Base-by-base conservation (phyloP, 495 filamentous ascomycete species). In the Thermochaetoides thermophila region DNA sequence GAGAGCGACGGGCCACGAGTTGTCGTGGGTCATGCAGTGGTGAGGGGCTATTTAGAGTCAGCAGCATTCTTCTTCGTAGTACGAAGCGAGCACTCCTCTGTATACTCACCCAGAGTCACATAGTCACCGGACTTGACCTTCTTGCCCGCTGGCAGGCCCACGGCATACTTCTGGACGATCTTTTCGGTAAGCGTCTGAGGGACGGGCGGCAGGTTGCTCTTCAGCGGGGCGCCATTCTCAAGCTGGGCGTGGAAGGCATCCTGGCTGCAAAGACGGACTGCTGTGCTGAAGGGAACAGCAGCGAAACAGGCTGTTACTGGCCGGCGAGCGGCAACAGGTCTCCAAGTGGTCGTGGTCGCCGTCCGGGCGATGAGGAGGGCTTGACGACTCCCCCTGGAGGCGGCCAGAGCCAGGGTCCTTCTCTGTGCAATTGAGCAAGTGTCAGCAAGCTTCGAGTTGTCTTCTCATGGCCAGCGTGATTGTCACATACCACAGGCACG, bases 1-100 rank as follows among this genome's bases (percentile, higher is more conserved):
- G 28, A 68, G 48, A 0, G 79, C 77, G 0, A 91, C 77, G 1
- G 86, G 82, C 78, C 76, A 91, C 0, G 75, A 75, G 58, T 97
- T 95, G 55, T 97, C 89, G 57, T 97, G 87, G 0, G 84, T 86
- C 76, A 94, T 89, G 61, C 78, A 80, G 16, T 66, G 63, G 37
- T 81, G 66, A 4, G 83, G 82, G 12, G 67, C 57, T n/a, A n/a
- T n/a, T n/a, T n/a, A n/a, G n/a, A n/a, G n/a, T n/a, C n/a, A n/a
- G n/a, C n/a, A n/a, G n/a, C n/a, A n/a, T n/a, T n/a, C n/a, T n/a
- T n/a, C n/a, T n/a, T n/a, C n/a, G n/a, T n/a, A n/a, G n/a, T n/a
- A n/a, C n/a, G n/a, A n/a, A n/a, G n/a, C n/a, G n/a, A n/a, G n/a
- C n/a, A n/a, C n/a, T n/a, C n/a, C n/a, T n/a, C n/a, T n/a, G n/a